Evolutionary conservation across 495 filamentous ascomycete species (phyloP).

Genomic region (Daldinia bambusicola): DNA sequence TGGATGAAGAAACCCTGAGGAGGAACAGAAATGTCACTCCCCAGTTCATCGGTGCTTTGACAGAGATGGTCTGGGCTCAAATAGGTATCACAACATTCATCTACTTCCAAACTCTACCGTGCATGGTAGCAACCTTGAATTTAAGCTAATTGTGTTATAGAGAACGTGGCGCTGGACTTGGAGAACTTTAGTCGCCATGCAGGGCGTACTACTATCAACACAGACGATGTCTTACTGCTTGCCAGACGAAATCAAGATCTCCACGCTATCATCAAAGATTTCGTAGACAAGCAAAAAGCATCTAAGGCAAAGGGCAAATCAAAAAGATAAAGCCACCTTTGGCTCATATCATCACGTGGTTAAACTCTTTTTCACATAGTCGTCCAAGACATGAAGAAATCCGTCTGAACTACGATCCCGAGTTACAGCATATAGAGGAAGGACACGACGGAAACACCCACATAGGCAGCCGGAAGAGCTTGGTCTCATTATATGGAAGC

Average conservation of each 20-base stretch:
- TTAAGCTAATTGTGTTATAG: slow-evolving; percentile 52
- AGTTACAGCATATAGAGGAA: neutral
- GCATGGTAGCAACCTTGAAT: neutral
- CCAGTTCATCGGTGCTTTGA: slow-evolving; percentile 93
- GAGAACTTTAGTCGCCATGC: slow-evolving; percentile 89
- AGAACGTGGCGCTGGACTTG: slow-evolving; percentile 78
- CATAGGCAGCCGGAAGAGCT: neutral
- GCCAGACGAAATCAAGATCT: slow-evolving; percentile 87
- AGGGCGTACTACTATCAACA: slow-evolving; percentile 81
- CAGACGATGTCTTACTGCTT: slow-evolving; percentile 88
- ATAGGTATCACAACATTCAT: slow-evolving; percentile 66
- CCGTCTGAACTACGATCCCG: neutral
- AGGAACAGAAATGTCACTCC: slow-evolving; percentile 88
- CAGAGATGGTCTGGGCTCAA: slow-evolving; percentile 90
- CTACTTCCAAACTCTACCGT: slow-evolving; percentile 12
- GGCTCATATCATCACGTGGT: neutral
- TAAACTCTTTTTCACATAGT: neutral
- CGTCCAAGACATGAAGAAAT: neutral
- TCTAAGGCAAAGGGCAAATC: slow-evolving; percentile 50
- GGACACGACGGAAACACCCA: neutral
- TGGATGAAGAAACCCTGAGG: slow-evolving; percentile 83
- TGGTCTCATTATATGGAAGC: neutral
- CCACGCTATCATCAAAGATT: slow-evolving; percentile 73
- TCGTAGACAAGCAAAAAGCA: slow-evolving; percentile 68
- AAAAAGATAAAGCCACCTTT: slow-evolving; percentile 39